These are phyloP conservation scores for Rosa persica DNA, from an alignment of 306 rosid species.

Conservation along the genomic window DNA sequence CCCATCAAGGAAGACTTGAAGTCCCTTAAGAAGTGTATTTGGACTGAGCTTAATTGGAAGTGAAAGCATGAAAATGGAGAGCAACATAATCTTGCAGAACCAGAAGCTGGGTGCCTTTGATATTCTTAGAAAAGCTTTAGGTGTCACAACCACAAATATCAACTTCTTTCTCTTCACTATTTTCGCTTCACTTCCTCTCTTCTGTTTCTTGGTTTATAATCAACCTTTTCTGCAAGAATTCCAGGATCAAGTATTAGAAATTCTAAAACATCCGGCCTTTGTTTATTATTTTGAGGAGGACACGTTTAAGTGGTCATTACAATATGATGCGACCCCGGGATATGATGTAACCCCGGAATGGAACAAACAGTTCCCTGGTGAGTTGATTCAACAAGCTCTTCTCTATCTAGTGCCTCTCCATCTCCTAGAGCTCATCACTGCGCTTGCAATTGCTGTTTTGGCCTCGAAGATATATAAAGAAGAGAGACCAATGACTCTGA, in stretches of 20 bases:
- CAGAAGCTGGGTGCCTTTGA: conserved; percentile 35
- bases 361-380: neutral
- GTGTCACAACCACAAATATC: conserved; percentile 32
- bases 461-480: conserved; percentile 18
- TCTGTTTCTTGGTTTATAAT: conserved; percentile 41
- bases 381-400: conserved; percentile 17
- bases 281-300: neutral
- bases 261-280: neutral
- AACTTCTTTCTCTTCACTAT: conserved; percentile 54
- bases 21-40: neutral
- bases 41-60: conserved; percentile 8
- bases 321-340: no score
- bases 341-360: neutral
- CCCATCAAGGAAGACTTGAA: neutral
- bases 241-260: conserved; percentile 22
- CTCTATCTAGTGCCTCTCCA: conserved; percentile 25
- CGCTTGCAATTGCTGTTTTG: conserved; percentile 16
- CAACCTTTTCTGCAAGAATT: conserved; percentile 39
- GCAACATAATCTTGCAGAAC: conserved; percentile 32
- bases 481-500: conserved; percentile 15
- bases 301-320: no score
- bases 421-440: conserved; percentile 23
- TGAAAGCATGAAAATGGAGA: conserved; percentile 29
- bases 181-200: conserved; percentile 48
- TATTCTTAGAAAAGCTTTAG: conserved; percentile 41